phyloP scores from a whole-genome alignment of 2,329 filamentous ascomycete species.

The Trichoderma brevicompactum region DNA sequence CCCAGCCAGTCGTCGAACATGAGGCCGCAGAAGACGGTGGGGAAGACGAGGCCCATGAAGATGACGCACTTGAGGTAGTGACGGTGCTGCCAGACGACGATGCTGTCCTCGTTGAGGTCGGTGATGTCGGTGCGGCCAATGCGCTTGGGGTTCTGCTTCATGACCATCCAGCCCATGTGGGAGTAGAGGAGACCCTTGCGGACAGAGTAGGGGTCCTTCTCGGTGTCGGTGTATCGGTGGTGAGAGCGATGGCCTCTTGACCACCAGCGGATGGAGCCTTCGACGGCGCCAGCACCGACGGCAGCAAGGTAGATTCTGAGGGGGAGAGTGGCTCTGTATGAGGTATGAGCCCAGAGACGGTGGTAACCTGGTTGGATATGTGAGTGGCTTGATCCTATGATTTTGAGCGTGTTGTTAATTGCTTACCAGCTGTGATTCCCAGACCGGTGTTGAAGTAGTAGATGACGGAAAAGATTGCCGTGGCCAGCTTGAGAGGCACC shows the following conservation, averaged over 20 bases:
- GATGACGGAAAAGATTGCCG: constrained; percentile 70
- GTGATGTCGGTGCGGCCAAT: constrained; percentile 87
- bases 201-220: constrained; percentile 90
- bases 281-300: constrained; percentile 79
- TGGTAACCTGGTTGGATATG: constrained; percentile 47
- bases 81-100: constrained; percentile 87
- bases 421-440: constrained; percentile 75
- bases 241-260: constrained; percentile 84
- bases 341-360: constrained; percentile 83
- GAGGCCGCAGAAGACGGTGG: constrained; percentile 74
- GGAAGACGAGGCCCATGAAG: constrained; percentile 76
- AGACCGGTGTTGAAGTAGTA: constrained; percentile 87
- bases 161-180: constrained; percentile 83
- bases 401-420: no score
- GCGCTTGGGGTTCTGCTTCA: constrained; percentile 91
- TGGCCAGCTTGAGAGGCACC: constrained; percentile 74
- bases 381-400: background rate
- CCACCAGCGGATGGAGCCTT: constrained; percentile 91
- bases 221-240: constrained; percentile 90
- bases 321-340: constrained; percentile 76
- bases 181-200: constrained; percentile 86
- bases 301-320: constrained; percentile 82
- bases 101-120: constrained; percentile 82
- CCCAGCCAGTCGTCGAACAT: constrained; percentile 81
- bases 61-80: constrained; percentile 82